Evolutionary conservation across 2,329 filamentous ascomycete species (phyloP), one percentile per base, ranked within the genome.

Genomic region (Achaetomium macrosporum): DNA sequence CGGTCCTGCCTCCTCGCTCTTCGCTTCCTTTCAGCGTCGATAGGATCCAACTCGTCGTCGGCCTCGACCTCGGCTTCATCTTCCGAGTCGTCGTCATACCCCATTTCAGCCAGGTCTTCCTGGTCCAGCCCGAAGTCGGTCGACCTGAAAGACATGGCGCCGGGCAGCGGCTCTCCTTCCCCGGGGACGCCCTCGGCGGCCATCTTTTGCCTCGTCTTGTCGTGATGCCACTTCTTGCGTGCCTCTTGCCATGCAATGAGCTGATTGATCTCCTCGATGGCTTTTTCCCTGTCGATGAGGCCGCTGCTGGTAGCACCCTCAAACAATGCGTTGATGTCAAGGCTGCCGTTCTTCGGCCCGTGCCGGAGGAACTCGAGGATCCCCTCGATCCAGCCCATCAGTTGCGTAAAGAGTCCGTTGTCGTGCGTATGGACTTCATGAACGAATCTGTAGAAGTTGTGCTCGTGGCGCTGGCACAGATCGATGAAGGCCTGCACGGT

Each of bases 131-230:
- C 93, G 72, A 99, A 99, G 71, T 99, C 93, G 45, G 81, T 82
- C 19, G 86, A 85, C 64, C 79, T 84, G 72, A 97, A 95, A 13
- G 69, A 73, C 59, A 76, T 74, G 20, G 75, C 82, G 9, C 78
- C 80, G 7, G 78, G 76, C 48, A 73, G 69, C 52, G 78, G 69
- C 25, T 76, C 75, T 16, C 71, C 69, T 47, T 75, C 73, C 6
- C 76, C 76, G 7, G 67, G 76, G 1, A 13, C 51, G 3, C 83
- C 84, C 64, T 92, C 90, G 2, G 90, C 90, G 0, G 93, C 93
- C 93, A 99, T 97, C 78, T 99, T 99, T 73, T 97, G 93, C 50
- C 91, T 77, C 9, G 93, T 99, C 77, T 99, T 99, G 71, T 95
- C 90, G 56, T 92, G 84, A 68, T 99, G 93, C 93, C 93, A 99